phyloP scores from a whole-genome alignment of 306 rosid genomes.

The Fagus crenata region DNA sequence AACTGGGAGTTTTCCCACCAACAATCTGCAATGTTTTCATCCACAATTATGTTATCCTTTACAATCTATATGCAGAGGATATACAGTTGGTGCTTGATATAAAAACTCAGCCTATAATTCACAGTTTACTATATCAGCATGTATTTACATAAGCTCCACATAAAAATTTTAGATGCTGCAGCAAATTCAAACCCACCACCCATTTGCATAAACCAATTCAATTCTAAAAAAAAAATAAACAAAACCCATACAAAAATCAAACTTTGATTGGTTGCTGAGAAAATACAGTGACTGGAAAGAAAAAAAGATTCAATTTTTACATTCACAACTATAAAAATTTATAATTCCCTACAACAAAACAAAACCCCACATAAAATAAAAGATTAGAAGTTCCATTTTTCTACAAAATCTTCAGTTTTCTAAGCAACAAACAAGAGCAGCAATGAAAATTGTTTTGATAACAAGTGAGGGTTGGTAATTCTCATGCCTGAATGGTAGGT shows the following conservation, averaged over 20 bases:
- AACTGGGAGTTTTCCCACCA: slow-evolving; percentile 57
- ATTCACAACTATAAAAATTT: neutral
- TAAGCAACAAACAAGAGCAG: neutral
- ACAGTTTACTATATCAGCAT: neutral
- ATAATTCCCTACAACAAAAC: neutral
- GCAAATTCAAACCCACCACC: neutral
- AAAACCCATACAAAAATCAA: neutral
- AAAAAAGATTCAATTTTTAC: neutral
- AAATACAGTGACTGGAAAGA: neutral
- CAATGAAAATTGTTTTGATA: neutral
- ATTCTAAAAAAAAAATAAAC: neutral
- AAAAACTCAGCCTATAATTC: neutral
- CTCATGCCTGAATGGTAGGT: slow-evolving; percentile 58
- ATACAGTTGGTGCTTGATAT: no score
- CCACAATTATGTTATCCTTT: slow-evolving; percentile 2
- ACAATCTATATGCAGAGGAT: no score
- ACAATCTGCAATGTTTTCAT: slow-evolving; percentile 58
- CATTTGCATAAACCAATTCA: neutral
- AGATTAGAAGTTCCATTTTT: neutral
- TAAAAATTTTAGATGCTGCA: neutral
- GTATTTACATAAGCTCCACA: neutral
- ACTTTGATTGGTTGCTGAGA: neutral
- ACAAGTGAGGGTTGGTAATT: slow-evolving; percentile 3
- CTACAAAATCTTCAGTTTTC: neutral
- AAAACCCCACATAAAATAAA: neutral